Conservation (phyloP, 345 rosid species). For the Syzygium jambos region DNA sequence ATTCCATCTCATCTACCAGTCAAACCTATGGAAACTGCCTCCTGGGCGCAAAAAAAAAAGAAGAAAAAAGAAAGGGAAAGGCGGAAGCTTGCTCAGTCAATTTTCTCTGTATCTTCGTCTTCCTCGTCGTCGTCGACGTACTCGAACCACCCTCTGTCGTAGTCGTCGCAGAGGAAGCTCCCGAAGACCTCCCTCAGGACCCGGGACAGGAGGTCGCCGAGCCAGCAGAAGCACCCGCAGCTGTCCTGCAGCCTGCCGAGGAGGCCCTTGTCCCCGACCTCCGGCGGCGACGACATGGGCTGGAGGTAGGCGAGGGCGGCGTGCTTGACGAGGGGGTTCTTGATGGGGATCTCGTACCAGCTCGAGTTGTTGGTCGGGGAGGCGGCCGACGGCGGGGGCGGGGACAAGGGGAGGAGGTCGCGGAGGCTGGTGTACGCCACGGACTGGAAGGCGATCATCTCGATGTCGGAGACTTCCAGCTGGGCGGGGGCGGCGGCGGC, state of each 20-base stretch:
- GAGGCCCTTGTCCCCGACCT: conserved; percentile 16
- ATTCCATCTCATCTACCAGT: not conserved
- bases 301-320: conserved; percentile 59
- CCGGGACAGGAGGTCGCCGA: conserved; percentile 9
- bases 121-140: conserved; percentile 4
- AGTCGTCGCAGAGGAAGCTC: conserved; percentile 2
- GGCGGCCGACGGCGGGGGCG: conserved; percentile 7
- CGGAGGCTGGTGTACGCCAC: conserved; percentile 41
- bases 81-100: not conserved
- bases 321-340: conserved; percentile 50
- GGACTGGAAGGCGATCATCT: conserved; percentile 24
- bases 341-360: conserved; percentile 49
- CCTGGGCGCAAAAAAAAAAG: not conserved
- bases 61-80: not conserved
- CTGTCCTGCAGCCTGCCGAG: conserved; percentile 14
- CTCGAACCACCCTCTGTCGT: not conserved
- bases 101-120: conserved; percentile 4
- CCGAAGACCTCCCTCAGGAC: conserved; percentile 13
- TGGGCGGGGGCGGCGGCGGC: not conserved
- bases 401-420: conserved; percentile 28
- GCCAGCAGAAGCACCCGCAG: conserved; percentile 29
- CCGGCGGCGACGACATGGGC: conserved; percentile 41
- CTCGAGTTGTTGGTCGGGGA: conserved; percentile 34
- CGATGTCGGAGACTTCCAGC: conserved; percentile 23
- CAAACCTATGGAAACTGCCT: not conserved